Conservation (phyloP, 148 eudicot species). For the Tetragonia tetragonoides region DNA sequence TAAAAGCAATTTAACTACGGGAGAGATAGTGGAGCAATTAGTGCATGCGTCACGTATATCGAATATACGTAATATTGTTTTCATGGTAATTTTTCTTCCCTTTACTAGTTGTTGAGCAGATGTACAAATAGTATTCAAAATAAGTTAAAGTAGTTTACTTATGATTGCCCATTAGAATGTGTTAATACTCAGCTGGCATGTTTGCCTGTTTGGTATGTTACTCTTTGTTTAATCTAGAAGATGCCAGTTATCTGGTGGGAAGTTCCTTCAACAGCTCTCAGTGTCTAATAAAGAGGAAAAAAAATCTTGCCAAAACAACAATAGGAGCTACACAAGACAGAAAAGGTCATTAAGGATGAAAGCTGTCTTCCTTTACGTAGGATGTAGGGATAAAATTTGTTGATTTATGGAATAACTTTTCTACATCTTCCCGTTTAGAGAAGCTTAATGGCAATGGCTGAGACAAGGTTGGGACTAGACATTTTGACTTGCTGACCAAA, state of each 20-base stretch:
- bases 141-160: neutral
- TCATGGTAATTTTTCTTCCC: conserved; percentile 57
- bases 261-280: neutral
- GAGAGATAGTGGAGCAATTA: conserved; percentile 93
- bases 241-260: too few species aligned
- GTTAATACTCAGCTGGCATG: neutral
- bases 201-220: neutral
- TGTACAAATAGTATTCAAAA: neutral
- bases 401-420: neutral
- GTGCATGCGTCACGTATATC: conserved; percentile 87
- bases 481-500: neutral
- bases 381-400: neutral
- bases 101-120: neutral
- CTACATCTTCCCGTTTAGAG: neutral
- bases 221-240: too few species aligned
- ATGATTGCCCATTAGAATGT: neutral
- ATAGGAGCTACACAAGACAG: neutral
- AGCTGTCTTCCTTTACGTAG: neutral
- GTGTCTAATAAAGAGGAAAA: neutral
- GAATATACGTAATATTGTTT: conserved; percentile 77
- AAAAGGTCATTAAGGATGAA: neutral
- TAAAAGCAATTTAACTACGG: conserved; percentile 76
- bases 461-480: neutral
- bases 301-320: neutral
- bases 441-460: neutral